phyloP scores from a whole-genome alignment of 177 flowering plant genomes.

The Tripterygium wilfordii region DNA sequence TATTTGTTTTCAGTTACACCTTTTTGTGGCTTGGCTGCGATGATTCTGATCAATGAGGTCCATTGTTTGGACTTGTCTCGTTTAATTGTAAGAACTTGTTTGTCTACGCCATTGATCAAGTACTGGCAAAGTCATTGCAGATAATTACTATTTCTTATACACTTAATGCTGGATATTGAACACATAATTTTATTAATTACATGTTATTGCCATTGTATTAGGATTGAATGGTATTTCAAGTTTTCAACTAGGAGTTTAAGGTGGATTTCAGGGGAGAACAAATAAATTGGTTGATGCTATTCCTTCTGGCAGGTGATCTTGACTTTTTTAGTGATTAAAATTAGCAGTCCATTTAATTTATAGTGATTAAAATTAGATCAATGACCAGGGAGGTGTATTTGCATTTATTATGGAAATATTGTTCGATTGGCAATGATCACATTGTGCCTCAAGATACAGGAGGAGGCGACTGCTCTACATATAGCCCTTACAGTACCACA shows the following conservation, averaged over 20 bases:
- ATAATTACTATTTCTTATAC: too few relatives aligned
- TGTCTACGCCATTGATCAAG: too few relatives aligned
- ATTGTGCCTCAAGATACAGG: conserved; percentile 16
- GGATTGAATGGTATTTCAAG: conserved; percentile 89
- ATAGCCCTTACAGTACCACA: conserved; percentile 11
- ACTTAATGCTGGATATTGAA: not conserved
- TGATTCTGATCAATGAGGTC: conserved; percentile 80
- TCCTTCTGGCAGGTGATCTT: conserved; percentile 93
- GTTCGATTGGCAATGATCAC: conserved; percentile 32
- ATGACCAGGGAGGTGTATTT: conserved; percentile 65
- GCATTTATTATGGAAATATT: conserved; percentile 57
- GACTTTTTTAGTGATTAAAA: not conserved
- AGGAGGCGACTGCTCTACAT: conserved; percentile 17
- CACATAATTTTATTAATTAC: not conserved
- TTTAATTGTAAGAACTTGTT: conserved; percentile 78
- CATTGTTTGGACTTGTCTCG: conserved; percentile 66
- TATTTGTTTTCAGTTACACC: conserved; percentile 80
- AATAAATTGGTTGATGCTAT: conserved; percentile 98
- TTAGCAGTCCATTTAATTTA: not conserved
- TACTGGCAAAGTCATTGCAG: too few relatives aligned
- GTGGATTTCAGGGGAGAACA: conserved; percentile 94
- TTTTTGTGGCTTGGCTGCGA: conserved; percentile 87
- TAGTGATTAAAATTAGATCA: conserved; percentile 5
- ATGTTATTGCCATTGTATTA: too few relatives aligned
- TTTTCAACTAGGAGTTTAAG: conserved; percentile 87